Evolutionary conservation across 306 rosid species (phyloP), one percentile per base, ranked within the genome.

Genomic region (Cicer chorassanicum): DNA sequence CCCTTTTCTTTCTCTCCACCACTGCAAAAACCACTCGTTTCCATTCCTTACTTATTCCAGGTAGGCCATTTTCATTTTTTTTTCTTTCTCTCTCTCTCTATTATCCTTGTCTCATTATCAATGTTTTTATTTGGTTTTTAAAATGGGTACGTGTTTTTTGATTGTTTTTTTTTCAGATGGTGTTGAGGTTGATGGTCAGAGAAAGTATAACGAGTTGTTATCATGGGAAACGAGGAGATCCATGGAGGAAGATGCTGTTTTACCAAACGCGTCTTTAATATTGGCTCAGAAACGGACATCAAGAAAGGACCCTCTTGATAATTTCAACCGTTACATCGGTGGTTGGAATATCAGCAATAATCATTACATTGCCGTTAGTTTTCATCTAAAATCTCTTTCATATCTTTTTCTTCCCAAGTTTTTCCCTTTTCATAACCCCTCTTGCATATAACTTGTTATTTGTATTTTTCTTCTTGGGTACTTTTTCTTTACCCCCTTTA

Each of bases 271-370:
- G 10, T 80, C 87, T 86, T 86, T 79, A 61, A 81, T 92, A 49
- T 82, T 94, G 97, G 98, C 99, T 2, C 71, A 82, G 75, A 16
- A 40, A 10, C 79, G 99, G 48, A 89, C 97, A 6, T 65, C 64
- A 10, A 82, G 99, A 74, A 86, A 70, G 60, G 98, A 92, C 84
- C 96, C 97, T 13, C 67, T 73, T 8, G 78, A 90, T 34, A 5
- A 66, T 48, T 86, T 86, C 12, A 83, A 87, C 34, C 83, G 36
- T 53, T 94, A 94, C 83, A 81, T 65, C 50, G 99, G 99, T 40
- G 99, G 97, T 77, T 94, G 97, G 97, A 90, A 94, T 59, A 89
- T 94, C 81, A 90, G 82, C 77, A 74, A 89, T 65, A 0, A 18
- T 4, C 93, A 94, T 84, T 94, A 94, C 70, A 85, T 89, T 86